A percentile compares a stretch with the other conserved stretches of the same genome.
These are phyloP conservation scores for Kockovaella imperatae DNA, from an alignment of 768 basidiomycete species.

Conservation along the genomic window DNA sequence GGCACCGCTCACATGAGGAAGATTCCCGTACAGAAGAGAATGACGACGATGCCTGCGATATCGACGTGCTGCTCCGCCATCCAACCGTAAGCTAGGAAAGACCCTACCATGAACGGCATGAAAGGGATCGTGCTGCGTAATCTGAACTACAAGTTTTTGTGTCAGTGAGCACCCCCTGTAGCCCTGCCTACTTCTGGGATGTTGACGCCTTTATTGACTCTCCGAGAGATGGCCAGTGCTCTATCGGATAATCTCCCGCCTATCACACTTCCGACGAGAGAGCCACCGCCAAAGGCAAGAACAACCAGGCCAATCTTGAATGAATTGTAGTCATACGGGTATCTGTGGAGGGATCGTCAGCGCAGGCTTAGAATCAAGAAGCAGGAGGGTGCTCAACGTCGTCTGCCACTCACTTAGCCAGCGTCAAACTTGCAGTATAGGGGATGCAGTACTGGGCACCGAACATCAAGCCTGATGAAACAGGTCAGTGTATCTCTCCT, in stretches of 20 bases:
- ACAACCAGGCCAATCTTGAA: conserved; percentile 69
- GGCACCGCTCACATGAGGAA: conserved; percentile 56
- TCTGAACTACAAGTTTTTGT: conserved; percentile 63
- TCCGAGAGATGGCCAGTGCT: conserved; percentile 49
- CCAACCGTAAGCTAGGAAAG: conserved; percentile 68
- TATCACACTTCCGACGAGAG: conserved; percentile 52
- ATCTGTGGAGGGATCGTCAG: conserved; percentile 10
- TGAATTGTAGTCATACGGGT: conserved; percentile 59
- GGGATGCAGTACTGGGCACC: conserved; percentile 62
- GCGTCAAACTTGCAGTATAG: conserved; percentile 67
- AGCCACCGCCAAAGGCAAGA: conserved; percentile 61
- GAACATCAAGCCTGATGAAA: conserved; percentile 56
- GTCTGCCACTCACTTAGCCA: conserved; percentile 49
- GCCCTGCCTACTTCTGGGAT: no score
- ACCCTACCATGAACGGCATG: conserved; percentile 56
- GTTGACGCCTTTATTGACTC: conserved; percentile 49
- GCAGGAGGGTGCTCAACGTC: no score
- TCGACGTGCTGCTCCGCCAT: conserved; percentile 57
- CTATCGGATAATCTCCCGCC: conserved; percentile 59
- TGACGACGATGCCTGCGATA: conserved; percentile 61
- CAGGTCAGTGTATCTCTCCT: not conserved
- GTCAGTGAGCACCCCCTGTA: no score
- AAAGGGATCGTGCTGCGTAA: conserved; percentile 56
- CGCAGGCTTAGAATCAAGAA: not conserved
- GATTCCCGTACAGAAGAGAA: conserved; percentile 67